Evolutionary conservation across 176 grass and related monocot genomes (phyloP), one percentile per base, ranked within the genome.

Genomic region (Avena atlantica): DNA sequence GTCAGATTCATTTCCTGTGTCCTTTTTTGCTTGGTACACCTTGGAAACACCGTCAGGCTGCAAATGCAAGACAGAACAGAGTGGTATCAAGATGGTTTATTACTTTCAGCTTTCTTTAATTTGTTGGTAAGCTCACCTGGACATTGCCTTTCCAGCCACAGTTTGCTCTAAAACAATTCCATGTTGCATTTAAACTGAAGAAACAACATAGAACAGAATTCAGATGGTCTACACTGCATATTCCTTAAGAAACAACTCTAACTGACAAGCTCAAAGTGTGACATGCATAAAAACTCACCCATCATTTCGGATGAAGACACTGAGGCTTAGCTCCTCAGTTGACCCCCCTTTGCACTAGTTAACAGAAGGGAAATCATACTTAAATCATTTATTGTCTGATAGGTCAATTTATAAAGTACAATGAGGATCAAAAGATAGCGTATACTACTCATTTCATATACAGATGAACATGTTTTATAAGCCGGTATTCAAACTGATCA

Each of bases 121-220:
- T 78, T 70, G 37, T 68, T 79, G 31, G 12, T 72, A 73, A 14
- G 77, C 29, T 8, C 89, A 95, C 96, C 86, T 83, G 37, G 31
- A 70, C 49, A 86, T 2, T 5, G 84, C 97, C 97, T 72, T 66
- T 91, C 94, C 89, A 99, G 52, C 94, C 97, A 89, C 97, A 99
- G 27, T 6, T 94, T 6, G 86, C 77, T 89, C 94, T 91, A 71
- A 99, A 99, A 69, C 97, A 99, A 29, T 23, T 81, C 97, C 97
- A 99, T 12, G 63, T 21, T 34, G 94, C 92, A 12, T 65, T 73
- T 13, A 1, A 19, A 60, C 97, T 99, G 85, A 68, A 52, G 67
- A 82, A 90, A 84, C 23, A 88, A 29, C 74, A 87, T 55, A 74
- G 11, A 82, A 83, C 19, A 56, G 70, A 71, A 2, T 19, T 80